Evolutionary conservation across 805 yeast species (phyloP), one percentile per base, ranked within the genome.

Genomic region (Ogataea angusta): DNA sequence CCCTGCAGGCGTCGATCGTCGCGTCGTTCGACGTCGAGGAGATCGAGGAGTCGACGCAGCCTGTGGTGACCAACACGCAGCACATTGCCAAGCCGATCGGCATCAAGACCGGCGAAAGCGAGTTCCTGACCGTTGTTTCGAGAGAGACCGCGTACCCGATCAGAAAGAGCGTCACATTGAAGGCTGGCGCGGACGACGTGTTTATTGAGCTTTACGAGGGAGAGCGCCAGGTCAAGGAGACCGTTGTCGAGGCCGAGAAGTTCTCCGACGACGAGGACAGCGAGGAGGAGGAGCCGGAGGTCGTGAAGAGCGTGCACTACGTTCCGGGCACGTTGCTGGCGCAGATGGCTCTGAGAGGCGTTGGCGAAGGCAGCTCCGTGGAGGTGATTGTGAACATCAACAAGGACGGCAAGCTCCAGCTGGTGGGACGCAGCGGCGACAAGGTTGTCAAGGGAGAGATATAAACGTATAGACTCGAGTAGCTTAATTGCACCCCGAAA

Each of bases 141-240:
- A 76, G 80, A 37, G 91, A 89, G 69, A 86, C 98, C 40, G 86
- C 96, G 21, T 80, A 81, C 65, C 99, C 99, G 52, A 85, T 87
- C 59, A 85, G 87, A 68, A 85, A 82, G 67, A 69, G 87, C 12
- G 55, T 85, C 46, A 69, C 77, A 37, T 73, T 91, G 53, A 72
- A 76, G 49, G 76, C 78, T 54, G 80, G 82, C 37, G 75, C 71
- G 34, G 81, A 74, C 37, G 73, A 81, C 44, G 85, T 80, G 30
- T 68, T 80, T 39, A 64, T 93, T 46, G 80, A 82, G 60, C 75
- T 93, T 49, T 82, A 74, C 64, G 97, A 90, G 69, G 96, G 93
- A 65, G 82, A 83, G 64, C 78, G 90, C 60, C 77, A 85, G 54
- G 71, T 90, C 54, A 81, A 82, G 68, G 95, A 88, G 66, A 85